Percentiles rank a stretch among this genome's conserved stretches.
Evolutionary conservation across 1,284 basidiomycete genomes (phyloP).

Genomic region (Lentinus polychrous): DNA sequence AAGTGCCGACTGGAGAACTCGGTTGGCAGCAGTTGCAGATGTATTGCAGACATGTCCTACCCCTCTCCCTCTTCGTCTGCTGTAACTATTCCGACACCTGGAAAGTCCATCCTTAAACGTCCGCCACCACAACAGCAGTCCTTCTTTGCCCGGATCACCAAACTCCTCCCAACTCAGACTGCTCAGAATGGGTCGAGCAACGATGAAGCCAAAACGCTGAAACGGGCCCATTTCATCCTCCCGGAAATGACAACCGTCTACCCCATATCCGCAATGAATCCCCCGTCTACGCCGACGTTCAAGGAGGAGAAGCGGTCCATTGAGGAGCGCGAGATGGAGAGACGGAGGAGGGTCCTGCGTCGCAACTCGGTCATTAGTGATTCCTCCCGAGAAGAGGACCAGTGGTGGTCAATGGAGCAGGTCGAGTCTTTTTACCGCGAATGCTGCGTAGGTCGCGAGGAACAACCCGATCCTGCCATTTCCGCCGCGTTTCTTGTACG

Average conservation of each 20-base stretch:
- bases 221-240: conserved; percentile 80
- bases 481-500: conserved; percentile 30
- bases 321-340: conserved; percentile 61
- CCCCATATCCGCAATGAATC: conserved; percentile 75
- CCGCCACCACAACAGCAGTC: conserved; percentile 62
- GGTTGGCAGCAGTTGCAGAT: conserved; percentile 2
- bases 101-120: conserved; percentile 74
- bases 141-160: conserved; percentile 62
- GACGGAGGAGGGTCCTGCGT: conserved; percentile 54
- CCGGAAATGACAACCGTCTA: conserved; percentile 80
- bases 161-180: conserved; percentile 49
- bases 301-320: conserved; percentile 69
- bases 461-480: conserved; percentile 59
- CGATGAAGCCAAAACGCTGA: conserved; percentile 51
- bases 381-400: conserved; percentile 31
- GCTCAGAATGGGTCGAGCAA: conserved; percentile 21
- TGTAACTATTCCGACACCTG: conserved; percentile 66
- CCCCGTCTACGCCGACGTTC: conserved; percentile 68
- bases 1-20: no score
- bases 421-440: conserved; percentile 78
- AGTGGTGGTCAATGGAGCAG: conserved; percentile 77
- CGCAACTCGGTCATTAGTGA: conserved; percentile 35
- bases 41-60: conserved; percentile 28
- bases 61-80: conserved; percentile 65
- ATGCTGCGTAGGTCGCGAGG: conserved; percentile 73